Base-by-base conservation (phyloP, 192 early-diverging fungal genomes). In the Coemansia sp. region DNA sequence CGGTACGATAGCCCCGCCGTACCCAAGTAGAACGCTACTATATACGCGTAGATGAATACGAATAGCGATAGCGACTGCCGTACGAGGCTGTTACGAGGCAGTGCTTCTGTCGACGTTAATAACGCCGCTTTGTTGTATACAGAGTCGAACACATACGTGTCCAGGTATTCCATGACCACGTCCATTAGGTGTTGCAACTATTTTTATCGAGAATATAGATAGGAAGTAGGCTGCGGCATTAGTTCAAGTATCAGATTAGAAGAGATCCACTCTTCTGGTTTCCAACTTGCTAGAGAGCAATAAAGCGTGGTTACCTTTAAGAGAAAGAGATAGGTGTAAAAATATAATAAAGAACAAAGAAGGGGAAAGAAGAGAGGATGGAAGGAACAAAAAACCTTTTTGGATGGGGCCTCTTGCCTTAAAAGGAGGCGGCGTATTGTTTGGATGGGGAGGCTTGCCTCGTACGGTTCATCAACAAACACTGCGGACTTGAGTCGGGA, bases 1-100 rank as follows among this genome's bases (percentile, higher is more conserved):
- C 84, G 87, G 85, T 95, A 99, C 55, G 93, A 92, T 37, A 93
- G 68, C 2, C 86, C 77, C 0, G 94, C 90, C 31, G 91, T 87
- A 65, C 74, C 55, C 60, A 97, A 90, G 77, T 99, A 99, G 67
- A 96, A 91, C 73, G 91, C 55, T 53, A 87, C 77, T 29, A 86
- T 93, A 62, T 93, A 93, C 44, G 92, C 39, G 61, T 86, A 85
- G 66, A 92, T 87, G 51, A 93, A 75, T 27, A 92, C 62, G 66
- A 89, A 90, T 32, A 97, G 82, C 34, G 92, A 90, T 23, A 91
- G 37, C 51, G 77, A 82, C 74, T 94, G 92, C 46, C 96, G 93
- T 27, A 87, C 51, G 17, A 91, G 62, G 66, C 87, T 88, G 60
- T 91, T 87, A 27, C 88, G 87, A 14, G 85, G 68, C 73, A 74